Evolutionary conservation across 306 rosid species (phyloP).

Genomic region (Cyclanthera cordifolia): DNA sequence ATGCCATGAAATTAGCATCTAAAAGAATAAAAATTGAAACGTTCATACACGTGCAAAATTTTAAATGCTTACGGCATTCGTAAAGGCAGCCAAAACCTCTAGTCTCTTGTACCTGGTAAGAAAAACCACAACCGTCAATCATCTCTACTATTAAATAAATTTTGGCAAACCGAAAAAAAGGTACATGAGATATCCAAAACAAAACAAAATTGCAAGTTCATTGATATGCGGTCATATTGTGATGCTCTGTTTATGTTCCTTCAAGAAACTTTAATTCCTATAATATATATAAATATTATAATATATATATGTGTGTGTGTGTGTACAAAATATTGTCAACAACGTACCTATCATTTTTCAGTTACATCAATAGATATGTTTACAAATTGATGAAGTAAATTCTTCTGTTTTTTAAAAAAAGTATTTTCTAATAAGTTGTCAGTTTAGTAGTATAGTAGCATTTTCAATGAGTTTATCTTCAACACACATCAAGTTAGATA

Average conservation of each 20-base stretch:
- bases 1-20: neutral
- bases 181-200: neutral
- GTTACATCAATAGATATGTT: neutral
- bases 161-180: neutral
- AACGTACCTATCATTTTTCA: neutral
- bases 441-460: neutral
- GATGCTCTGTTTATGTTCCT: no score
- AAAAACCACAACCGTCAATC: neutral
- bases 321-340: neutral
- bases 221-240: neutral
- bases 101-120: slow-evolving; percentile 79
- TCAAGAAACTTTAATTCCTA: no score
- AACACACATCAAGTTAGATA: neutral
- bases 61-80: slow-evolving; percentile 80
- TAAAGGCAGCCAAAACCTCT: slow-evolving; percentile 87
- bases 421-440: neutral
- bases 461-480: neutral
- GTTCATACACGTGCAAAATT: slow-evolving; percentile 12
- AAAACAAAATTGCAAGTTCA: neutral
- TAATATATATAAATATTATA: no score
- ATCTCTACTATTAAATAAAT: neutral
- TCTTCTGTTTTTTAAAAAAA: neutral
- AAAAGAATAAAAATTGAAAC: neutral
- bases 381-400: neutral
- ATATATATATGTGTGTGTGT: no score